A percentile compares a stretch with the other conserved stretches of the same genome.
These are phyloP conservation scores for Salix arbutifolia DNA, from an alignment of 345 rosid species.

Conservation along the genomic window DNA sequence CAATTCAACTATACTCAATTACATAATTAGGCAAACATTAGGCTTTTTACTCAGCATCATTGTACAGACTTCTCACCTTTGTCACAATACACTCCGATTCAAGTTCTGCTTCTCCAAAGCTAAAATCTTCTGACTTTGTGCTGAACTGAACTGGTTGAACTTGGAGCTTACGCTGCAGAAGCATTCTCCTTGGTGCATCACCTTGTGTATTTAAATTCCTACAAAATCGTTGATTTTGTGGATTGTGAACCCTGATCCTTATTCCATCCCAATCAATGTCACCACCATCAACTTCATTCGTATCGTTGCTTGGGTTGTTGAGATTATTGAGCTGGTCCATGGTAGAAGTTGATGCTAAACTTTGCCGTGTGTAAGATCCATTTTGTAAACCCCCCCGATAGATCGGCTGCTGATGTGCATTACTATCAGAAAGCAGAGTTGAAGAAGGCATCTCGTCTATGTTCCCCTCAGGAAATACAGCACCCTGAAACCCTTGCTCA, in stretches of 20 bases:
- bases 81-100: conserved; percentile 22
- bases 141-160: conserved; percentile 5
- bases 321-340: conserved; percentile 11
- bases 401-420: not conserved
- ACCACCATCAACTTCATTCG: conserved; percentile 8
- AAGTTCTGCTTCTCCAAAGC: not conserved
- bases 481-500: conserved; percentile 6
- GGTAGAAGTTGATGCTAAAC: conserved; percentile 14
- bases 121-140: conserved; percentile 3
- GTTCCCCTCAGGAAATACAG: conserved; percentile 2
- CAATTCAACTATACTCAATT: conserved; percentile 19
- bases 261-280: conserved; percentile 35
- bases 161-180: conserved; percentile 35
- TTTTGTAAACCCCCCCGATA: not conserved
- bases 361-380: not conserved
- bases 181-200: conserved; percentile 52
- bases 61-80: conserved; percentile 44
- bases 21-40: conserved; percentile 7
- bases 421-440: not conserved
- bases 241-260: conserved; percentile 39
- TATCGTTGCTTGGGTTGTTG: not conserved
- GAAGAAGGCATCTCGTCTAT: not conserved
- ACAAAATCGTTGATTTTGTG: conserved; percentile 16
- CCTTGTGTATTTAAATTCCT: conserved; percentile 35
- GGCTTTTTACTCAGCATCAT: conserved; percentile 8